Conservation (phyloP, 2,329 filamentous ascomycete genomes). For the Cladosporium phlei region DNA sequence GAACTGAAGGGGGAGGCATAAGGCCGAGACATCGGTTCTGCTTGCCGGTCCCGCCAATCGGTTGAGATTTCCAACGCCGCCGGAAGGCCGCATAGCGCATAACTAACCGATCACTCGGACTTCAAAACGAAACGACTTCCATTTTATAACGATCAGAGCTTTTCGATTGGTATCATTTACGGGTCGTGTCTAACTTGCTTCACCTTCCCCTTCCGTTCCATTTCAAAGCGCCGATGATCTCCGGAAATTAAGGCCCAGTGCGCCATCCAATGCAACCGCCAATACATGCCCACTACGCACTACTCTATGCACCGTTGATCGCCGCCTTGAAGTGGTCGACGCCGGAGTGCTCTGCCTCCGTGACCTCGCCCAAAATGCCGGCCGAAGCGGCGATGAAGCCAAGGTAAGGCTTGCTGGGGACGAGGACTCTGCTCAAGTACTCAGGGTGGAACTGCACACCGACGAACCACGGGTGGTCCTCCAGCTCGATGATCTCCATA, state of each 20-base stretch:
- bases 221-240: neutral
- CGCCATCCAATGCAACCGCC: conserved; percentile 4
- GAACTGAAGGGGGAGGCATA: no score
- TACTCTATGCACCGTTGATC: no score
- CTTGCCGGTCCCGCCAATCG: no score
- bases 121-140: no score
- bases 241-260: conserved; percentile 3
- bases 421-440: conserved; percentile 70
- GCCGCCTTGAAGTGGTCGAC: conserved; percentile 4
- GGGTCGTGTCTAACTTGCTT: conserved; percentile 1
- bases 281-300: no score
- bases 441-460: conserved; percentile 88
- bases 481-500: conserved; percentile 79
- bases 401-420: conserved; percentile 70
- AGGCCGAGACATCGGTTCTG: no score
- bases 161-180: neutral
- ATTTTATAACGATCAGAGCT: neutral
- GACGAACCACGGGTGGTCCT: conserved; percentile 79
- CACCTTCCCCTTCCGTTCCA: neutral
- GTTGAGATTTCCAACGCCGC: no score
- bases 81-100: no score
- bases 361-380: conserved; percentile 56
- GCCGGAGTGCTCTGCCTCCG: conserved; percentile 9
- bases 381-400: conserved; percentile 78
- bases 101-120: no score